A percentile compares a stretch with the other conserved stretches of the same genome.
Conservation (phyloP, 2,329 filamentous ascomycete species). For the Rhytidhysteron rufulum region DNA sequence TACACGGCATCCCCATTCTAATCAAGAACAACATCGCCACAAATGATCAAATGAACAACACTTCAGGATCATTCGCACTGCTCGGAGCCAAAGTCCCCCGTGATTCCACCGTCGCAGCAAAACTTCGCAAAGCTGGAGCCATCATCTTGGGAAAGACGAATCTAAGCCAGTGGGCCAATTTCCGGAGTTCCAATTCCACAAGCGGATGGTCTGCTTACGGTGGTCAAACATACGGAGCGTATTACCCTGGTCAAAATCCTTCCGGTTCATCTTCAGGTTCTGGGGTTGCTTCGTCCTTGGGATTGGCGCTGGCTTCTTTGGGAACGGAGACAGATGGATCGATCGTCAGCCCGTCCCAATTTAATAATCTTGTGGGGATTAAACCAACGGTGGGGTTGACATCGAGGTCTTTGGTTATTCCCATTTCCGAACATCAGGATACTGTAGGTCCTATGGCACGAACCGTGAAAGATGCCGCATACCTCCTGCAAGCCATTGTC, state of each 20-base stretch:
- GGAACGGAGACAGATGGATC: slow-evolving; percentile 63
- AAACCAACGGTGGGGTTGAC: slow-evolving; percentile 61
- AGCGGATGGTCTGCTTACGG: slow-evolving; percentile 64
- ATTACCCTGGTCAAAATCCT: slow-evolving; percentile 60
- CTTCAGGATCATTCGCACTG: slow-evolving; percentile 61
- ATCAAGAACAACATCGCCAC: slow-evolving; percentile 68
- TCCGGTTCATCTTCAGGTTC: slow-evolving; percentile 61
- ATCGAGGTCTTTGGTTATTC: slow-evolving; percentile 60
- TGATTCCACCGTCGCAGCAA: slow-evolving; percentile 58
- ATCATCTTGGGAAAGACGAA: slow-evolving; percentile 66
- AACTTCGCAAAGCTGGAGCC: slow-evolving; percentile 58
- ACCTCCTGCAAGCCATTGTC: slow-evolving; percentile 56
- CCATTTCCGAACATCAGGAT: slow-evolving; percentile 57
- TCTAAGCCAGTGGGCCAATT: slow-evolving; percentile 63
- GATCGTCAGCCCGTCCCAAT: slow-evolving; percentile 54
- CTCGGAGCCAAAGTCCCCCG: slow-evolving; percentile 54
- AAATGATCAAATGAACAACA: slow-evolving; percentile 59
- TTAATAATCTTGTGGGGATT: slow-evolving; percentile 63
- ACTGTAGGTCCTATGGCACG: slow-evolving; percentile 56
- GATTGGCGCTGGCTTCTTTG: slow-evolving; percentile 55
- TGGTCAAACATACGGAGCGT: slow-evolving; percentile 60
- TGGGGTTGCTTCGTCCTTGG: slow-evolving; percentile 57
- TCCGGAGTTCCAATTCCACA: slow-evolving; percentile 52
- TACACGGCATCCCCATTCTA: slow-evolving; percentile 63
- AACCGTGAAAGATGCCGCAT: slow-evolving; percentile 57